Percentiles rank a stretch among this genome's conserved stretches.
Evolutionary conservation across 2,329 filamentous ascomycete species (phyloP).

Genomic region (Arthrinium phaeospermum): DNA sequence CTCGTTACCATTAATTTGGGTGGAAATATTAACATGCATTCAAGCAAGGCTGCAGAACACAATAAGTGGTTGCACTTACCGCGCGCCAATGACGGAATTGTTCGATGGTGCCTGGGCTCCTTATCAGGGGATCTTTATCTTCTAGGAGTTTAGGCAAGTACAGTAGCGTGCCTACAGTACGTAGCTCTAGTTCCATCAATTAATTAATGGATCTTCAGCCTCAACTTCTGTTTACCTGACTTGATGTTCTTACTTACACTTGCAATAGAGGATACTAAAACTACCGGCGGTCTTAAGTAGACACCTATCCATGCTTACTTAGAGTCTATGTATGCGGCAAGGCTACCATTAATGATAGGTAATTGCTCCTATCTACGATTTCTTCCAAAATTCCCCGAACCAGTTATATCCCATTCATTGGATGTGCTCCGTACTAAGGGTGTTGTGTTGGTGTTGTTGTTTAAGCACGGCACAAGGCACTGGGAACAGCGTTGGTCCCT

Average conservation of each 20-base stretch:
- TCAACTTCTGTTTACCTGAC: neutral
- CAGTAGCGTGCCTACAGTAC: neutral
- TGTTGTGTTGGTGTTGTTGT: neutral
- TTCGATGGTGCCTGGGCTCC: neutral
- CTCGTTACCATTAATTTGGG: neutral
- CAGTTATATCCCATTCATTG: neutral
- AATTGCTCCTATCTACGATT: neutral
- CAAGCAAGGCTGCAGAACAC: slow-evolving; percentile 2
- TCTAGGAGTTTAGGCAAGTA: neutral
- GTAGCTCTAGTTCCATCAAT: neutral
- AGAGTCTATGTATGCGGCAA: neutral
- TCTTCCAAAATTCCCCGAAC: neutral
- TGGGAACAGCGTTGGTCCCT: neutral
- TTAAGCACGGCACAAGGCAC: neutral
- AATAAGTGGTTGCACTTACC: neutral
- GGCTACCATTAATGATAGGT: neutral
- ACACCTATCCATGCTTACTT: neutral
- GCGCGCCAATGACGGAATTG: slow-evolving; percentile 11
- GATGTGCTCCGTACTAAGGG: neutral
- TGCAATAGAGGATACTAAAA: neutral
- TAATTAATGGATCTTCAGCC: neutral
- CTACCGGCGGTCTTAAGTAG: neutral
- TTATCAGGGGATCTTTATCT: slow-evolving; percentile 10
- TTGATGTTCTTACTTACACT: neutral
- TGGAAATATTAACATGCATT: neutral